Evolutionary conservation across 257 asterid species (phyloP), one percentile per base, ranked within the genome.

Genomic region (Thymus mandschuricus): DNA sequence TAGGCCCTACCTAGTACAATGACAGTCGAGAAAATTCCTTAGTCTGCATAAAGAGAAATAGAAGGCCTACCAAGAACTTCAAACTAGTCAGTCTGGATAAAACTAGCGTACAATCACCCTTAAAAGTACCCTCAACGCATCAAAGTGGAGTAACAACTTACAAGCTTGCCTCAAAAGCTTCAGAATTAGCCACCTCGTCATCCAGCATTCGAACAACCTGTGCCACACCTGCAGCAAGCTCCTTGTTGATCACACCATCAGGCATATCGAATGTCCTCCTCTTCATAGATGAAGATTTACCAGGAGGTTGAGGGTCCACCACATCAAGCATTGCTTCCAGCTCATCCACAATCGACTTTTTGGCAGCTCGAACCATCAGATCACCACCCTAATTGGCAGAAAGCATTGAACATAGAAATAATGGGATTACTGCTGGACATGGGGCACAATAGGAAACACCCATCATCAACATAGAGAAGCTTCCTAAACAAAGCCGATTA

Each of bases 181-280:
- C 93, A 35, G 87, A 80, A 51, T 70, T 76, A 57, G 78, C 64
- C 3, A 73, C 84, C 46, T 89, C 97, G 35, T 87, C 69, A 64
- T 89, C 93, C 41, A 95, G 86, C 98, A 95, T 80, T 51, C 77
- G 90, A 70, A 95, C 89, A 3, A 95, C 96, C 83, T 89, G 87
- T 4, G 98, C 92, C 6, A 95, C 98, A 31, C 97, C 97, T n/a
- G 91, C 94, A 38, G 96, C 92, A 56, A 92, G 84, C 78, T 86
- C 98, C 81, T 87, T 89, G 79, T 85, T 84, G 63, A 89, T 80
- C 30, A 59, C 64, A 8, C 86, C 76, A 72, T 89, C 96, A 9
- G 99, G 99, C 97, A 95, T 86, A 43, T 95, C 96, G 58, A 95
- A 92, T 2, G 95, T 86, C 77, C 99, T 89, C 87, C 99, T 84